phyloP scores from a whole-genome alignment of 805 yeast genomes.

The Starmerella davenportii region DNA sequence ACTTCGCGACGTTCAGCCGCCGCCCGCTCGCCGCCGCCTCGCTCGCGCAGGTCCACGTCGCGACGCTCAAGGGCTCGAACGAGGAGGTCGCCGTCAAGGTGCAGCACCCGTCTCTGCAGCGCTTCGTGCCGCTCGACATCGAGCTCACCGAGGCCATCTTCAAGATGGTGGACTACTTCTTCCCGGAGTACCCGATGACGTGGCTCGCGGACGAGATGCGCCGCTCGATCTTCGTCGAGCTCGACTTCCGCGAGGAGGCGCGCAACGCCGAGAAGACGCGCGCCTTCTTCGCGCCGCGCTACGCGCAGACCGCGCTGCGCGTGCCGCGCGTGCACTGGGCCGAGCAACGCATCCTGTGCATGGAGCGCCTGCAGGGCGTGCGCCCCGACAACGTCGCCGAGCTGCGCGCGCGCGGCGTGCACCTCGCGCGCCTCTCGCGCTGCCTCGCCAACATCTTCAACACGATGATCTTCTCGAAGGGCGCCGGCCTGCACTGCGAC shows the following conservation, averaged over 20 bases:
- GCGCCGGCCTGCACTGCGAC: conserved; percentile 86
- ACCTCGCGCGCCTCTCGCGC: conserved; percentile 59
- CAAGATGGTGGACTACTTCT: conserved; percentile 49
- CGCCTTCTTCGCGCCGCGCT: conserved; percentile 41
- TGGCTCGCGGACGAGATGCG: conserved; percentile 95
- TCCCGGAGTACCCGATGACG: conserved; percentile 82
- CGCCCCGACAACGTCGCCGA: conserved; percentile 61
- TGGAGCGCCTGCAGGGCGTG: conserved; percentile 75
- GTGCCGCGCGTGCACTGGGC: conserved; percentile 60
- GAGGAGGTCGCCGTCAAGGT: conserved; percentile 80
- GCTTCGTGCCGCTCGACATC: conserved; percentile 83
- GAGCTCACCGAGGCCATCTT: conserved; percentile 62
- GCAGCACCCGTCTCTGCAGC: conserved; percentile 76
- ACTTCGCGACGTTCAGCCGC: conserved; percentile 48
- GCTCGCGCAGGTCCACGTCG: conserved; percentile 86
- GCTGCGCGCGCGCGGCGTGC: conserved; percentile 43
- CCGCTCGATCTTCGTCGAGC: conserved; percentile 70
- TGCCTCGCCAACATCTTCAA: conserved; percentile 84
- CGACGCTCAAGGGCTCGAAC: conserved; percentile 37
- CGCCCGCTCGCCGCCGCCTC: conserved; percentile 89
- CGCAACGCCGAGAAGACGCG: conserved; percentile 56
- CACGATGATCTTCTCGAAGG: conserved; percentile 87
- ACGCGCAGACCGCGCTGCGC: conserved; percentile 50
- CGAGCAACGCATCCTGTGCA: conserved; percentile 51
- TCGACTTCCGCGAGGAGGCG: conserved; percentile 79